Conservation (phyloP, 345 rosid species). For the Aethionema arabicum region DNA sequence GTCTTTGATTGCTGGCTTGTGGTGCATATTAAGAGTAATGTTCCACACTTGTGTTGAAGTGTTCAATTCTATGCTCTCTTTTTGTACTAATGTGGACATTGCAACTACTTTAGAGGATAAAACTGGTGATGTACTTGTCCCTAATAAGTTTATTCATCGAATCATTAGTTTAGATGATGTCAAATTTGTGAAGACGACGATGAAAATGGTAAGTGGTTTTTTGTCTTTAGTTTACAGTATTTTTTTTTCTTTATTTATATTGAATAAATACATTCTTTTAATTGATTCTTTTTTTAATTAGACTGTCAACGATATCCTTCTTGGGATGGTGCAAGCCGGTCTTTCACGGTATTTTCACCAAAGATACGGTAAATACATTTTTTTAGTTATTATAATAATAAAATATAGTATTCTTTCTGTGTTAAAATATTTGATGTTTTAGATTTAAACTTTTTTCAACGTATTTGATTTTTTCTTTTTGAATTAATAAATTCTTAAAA, state of each 20-base stretch:
- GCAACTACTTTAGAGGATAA: constrained; percentile 42
- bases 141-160: constrained; percentile 43
- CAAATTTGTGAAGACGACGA: constrained; percentile 25
- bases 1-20: constrained; percentile 36
- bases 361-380: constrained; percentile 44
- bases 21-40: constrained; percentile 39
- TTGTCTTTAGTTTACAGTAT: no score
- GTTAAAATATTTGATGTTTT: no score
- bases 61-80: constrained; percentile 29
- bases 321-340: constrained; percentile 63
- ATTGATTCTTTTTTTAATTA: background rate
- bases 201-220: constrained; percentile 28
- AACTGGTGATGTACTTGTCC: constrained; percentile 11
- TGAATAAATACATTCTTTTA: background rate
- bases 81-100: constrained; percentile 38
- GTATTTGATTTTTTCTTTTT: no score
- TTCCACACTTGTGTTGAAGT: constrained; percentile 56
- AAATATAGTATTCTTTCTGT: no score
- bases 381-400: no score
- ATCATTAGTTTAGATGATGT: constrained; percentile 34
- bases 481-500: no score
- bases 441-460: no score
- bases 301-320: constrained; percentile 52
- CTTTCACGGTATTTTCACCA: constrained; percentile 53
- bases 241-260: background rate